Evolutionary conservation across 306 rosid genomes (phyloP).

Genomic region (Phaseolus lunatus): DNA sequence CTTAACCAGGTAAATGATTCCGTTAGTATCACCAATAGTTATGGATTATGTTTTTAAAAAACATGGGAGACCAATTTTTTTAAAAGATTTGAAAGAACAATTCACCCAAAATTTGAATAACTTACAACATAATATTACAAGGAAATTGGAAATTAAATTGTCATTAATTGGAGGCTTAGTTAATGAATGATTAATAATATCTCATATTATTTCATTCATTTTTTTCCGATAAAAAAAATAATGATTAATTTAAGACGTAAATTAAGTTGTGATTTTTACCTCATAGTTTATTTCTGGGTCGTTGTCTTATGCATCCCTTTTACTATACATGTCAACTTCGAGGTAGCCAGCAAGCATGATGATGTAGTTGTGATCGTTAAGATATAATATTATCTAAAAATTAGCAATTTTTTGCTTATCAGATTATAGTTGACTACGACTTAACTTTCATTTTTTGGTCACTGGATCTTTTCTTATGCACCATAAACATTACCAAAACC

Average conservation of each 20-base stretch:
- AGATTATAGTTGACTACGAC: background rate
- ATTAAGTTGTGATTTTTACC: background rate
- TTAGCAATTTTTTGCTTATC: constrained; percentile 19
- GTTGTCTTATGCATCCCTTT: background rate
- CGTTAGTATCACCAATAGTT: too few species aligned
- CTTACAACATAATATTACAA: too few species aligned
- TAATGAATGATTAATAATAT: too few species aligned
- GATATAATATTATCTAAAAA: background rate
- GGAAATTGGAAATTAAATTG: too few species aligned
- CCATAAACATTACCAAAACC: constrained; percentile 14
- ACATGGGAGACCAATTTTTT: too few species aligned
- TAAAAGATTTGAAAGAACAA: too few species aligned
- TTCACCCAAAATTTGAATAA: too few species aligned
- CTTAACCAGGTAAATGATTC: too few species aligned
- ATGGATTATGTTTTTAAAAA: too few species aligned
- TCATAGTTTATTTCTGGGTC: constrained; percentile 2
- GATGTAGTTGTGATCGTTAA: background rate
- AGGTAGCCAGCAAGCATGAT: background rate
- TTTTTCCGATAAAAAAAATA: too few species aligned
- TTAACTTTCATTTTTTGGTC: background rate
- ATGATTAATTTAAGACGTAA: background rate
- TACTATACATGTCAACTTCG: background rate
- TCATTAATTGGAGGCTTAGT: too few species aligned
- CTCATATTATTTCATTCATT: too few species aligned
- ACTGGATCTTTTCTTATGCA: background rate